Conservation (phyloP, 139 green algal genomes). For the Diplosphaera chodatii region DNA sequence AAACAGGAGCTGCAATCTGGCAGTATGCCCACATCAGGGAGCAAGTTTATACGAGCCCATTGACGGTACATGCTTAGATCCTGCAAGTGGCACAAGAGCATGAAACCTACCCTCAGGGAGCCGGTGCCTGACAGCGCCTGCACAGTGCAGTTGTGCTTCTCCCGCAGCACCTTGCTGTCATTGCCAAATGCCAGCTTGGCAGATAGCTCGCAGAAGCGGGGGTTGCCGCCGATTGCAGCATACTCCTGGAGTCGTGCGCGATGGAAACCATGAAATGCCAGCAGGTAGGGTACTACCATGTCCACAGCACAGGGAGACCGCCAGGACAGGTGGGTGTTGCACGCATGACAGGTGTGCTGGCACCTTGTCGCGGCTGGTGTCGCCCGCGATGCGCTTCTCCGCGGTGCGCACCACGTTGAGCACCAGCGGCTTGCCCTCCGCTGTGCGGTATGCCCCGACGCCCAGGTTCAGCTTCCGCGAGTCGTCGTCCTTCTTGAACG, state of each 20-base stretch:
- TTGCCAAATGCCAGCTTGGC: conserved; percentile 65
- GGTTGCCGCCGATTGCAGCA: conserved; percentile 69
- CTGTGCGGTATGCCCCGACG: conserved; percentile 81
- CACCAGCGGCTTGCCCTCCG: conserved; percentile 45
- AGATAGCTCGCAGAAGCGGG: conserved; percentile 60
- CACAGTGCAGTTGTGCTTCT: conserved; percentile 47
- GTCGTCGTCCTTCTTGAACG: conserved; percentile 55
- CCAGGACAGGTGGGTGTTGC: too few relatives aligned
- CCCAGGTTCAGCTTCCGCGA: conserved; percentile 83
- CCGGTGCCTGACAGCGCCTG: conserved; percentile 94
- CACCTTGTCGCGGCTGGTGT: conserved; percentile 29
- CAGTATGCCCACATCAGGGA: too few relatives aligned
- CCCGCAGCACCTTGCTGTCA: conserved; percentile 24
- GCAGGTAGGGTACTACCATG: too few relatives aligned
- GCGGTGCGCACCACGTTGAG: conserved; percentile 40
- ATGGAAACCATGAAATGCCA: too few relatives aligned
- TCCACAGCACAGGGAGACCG: too few relatives aligned
- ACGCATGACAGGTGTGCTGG: too few relatives aligned
- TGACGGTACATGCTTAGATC: too few relatives aligned
- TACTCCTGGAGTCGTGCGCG: conserved; percentile 87
- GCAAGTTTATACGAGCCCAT: too few relatives aligned
- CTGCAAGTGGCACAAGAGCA: too few relatives aligned
- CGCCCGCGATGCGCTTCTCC: conserved; percentile 12
- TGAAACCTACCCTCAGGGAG: conserved; percentile 73
- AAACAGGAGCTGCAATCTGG: too few relatives aligned